Conservation (phyloP, 2,329 filamentous ascomycete species). For the Aspergillus sp. region DNA sequence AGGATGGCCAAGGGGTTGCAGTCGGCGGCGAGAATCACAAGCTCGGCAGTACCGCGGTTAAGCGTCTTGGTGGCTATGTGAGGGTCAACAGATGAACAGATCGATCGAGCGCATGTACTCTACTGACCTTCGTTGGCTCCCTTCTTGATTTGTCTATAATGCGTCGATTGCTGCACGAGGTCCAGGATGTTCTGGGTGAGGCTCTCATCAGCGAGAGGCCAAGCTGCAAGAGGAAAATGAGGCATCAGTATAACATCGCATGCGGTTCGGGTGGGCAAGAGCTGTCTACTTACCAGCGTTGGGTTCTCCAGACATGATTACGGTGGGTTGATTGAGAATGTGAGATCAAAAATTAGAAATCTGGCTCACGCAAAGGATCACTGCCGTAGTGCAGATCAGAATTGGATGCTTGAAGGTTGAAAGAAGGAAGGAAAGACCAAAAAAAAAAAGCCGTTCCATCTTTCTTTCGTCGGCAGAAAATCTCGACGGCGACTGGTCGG, state of each 20-base stretch:
- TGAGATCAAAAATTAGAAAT: slow-evolving; percentile 22
- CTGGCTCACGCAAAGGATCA: slow-evolving; percentile 42
- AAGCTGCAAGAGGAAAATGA: slow-evolving; percentile 47
- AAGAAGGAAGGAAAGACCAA: background rate
- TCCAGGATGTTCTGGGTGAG: slow-evolving; percentile 82
- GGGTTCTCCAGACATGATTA: slow-evolving; percentile 35
- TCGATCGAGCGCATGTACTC: slow-evolving; percentile 1
- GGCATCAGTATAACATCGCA: slow-evolving; percentile 8
- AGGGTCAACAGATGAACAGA: slow-evolving; percentile 4
- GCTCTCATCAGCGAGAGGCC: slow-evolving; percentile 70
- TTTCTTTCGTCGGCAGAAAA: background rate
- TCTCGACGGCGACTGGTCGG: background rate
- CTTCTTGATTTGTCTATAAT: slow-evolving; percentile 75
- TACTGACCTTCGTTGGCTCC: slow-evolving; percentile 70
- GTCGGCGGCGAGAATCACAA: slow-evolving; percentile 87
- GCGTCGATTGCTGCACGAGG: slow-evolving; percentile 68
- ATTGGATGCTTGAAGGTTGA: background rate
- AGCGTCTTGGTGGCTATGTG: slow-evolving; percentile 72
- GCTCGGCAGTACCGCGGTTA: slow-evolving; percentile 85
- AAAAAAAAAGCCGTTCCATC: background rate
- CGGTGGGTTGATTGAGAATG: slow-evolving; percentile 13
- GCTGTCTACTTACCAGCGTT: slow-evolving; percentile 24
- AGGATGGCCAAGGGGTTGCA: slow-evolving; percentile 84
- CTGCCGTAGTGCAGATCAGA: slow-evolving; percentile 26
- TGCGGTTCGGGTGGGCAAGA: background rate